These are phyloP conservation scores for Pezicula radicicola DNA, from an alignment of 2,329 filamentous ascomycete genomes.

Conservation along the genomic window DNA sequence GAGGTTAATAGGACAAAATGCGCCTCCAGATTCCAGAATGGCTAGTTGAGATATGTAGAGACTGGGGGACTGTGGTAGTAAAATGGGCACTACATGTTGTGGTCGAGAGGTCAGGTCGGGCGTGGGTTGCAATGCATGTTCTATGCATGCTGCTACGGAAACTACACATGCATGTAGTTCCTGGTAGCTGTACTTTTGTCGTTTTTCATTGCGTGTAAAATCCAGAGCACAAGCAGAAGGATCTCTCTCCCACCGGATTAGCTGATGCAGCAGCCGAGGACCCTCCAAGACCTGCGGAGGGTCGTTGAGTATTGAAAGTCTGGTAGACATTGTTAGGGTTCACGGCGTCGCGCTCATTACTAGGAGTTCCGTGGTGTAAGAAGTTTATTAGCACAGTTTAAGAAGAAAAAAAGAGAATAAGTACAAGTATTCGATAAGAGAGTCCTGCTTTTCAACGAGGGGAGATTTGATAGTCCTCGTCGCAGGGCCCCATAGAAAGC, in stretches of 20 bases:
- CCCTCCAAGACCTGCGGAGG: constrained; percentile 49
- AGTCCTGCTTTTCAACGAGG: too few relatives aligned
- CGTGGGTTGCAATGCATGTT: constrained; percentile 12
- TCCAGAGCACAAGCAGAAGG: constrained; percentile 55
- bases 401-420: not conserved
- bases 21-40: constrained; percentile 75
- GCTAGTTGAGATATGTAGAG: constrained; percentile 78
- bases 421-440: not conserved
- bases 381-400: too few relatives aligned
- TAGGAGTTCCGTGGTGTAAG: not conserved
- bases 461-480: too few relatives aligned
- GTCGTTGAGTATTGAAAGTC: constrained; percentile 56
- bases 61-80: constrained; percentile 72
- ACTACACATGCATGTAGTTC: constrained; percentile 39
- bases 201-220: constrained; percentile 47
- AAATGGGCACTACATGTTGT: constrained; percentile 65
- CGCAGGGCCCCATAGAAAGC: too few relatives aligned
- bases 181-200: constrained; percentile 23
- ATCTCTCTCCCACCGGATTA: constrained; percentile 49
- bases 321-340: constrained; percentile 17
- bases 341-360: constrained; percentile 1
- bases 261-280: constrained; percentile 55
- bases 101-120: not conserved
- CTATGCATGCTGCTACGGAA: constrained; percentile 15
- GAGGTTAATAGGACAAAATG: constrained; percentile 80